Evolutionary conservation across 495 filamentous ascomycete genomes (phyloP), one percentile per base, ranked within the genome.

Genomic region (Daldinia caldariorum): DNA sequence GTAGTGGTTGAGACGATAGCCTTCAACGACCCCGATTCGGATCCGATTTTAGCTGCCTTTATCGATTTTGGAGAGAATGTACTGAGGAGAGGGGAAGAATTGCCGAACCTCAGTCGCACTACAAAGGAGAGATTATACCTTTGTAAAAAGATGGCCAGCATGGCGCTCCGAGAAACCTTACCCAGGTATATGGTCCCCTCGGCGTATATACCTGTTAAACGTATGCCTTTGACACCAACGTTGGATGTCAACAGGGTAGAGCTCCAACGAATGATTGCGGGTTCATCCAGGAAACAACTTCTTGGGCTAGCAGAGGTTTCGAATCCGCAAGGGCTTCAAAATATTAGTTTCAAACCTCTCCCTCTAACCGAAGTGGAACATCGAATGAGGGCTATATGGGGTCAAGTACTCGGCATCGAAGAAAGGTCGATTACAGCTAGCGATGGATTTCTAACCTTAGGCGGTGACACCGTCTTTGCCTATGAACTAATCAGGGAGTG

Each of bases 1-100:
- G 79, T 83, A 14, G 74, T 82, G 37, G 80, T 82, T n/a, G 82
- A 84, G 53, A 78, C 70, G 3, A 74, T 83, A 31, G 75, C 78
- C 2, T 82, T 83, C 63, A 77, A 79, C 26, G 78, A 79, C n/a
- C 63, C 76, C 13, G 72, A 61, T n/a, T 76, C 76, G 29, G 39
- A 72, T 6, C 75, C 76, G 3, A 56, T 82, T 5, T 74, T 85
- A 6, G 75, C 78, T 7, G 81, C 79, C 39, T 84, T 85, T 47
- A 67, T 84, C 37, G 83, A 84, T 66, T 78, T 84, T 5, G 81
- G 82, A 18, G 80, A 82, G 35, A 73, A 51, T 37, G 58, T 77
- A 16, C 69, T 77, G 29, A 77, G 77, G 14, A 72, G 67, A 13
- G 77, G 68, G 0, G 79, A 81, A 63, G 66, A 70, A n/a, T 74